Conservation (phyloP, 768 basidiomycete species). For the Termitomyces sp. region DNA sequence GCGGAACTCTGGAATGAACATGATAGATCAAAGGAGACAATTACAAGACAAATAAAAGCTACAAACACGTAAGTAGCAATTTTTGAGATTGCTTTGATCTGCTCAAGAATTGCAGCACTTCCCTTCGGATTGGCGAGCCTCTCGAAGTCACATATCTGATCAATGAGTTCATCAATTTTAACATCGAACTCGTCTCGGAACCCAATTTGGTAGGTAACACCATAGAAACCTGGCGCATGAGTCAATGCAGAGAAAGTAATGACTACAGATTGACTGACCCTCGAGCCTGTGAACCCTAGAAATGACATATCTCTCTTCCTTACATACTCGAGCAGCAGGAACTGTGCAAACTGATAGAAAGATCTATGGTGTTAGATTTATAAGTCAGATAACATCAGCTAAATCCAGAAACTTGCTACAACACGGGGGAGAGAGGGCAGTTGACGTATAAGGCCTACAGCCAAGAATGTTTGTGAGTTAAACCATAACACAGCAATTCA, state of each 20-base stretch:
- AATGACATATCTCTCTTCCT: conserved; percentile 48
- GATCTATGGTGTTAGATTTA: conserved; percentile 28
- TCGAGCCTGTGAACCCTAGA: conserved; percentile 51
- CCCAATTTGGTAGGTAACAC: conserved; percentile 52
- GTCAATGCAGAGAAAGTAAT: background rate
- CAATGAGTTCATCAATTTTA: conserved; percentile 40
- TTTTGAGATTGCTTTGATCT: conserved; percentile 34
- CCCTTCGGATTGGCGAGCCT: conserved; percentile 27
- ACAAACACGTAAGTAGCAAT: conserved; percentile 55
- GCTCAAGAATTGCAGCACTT: conserved; percentile 24
- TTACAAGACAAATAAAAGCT: background rate
- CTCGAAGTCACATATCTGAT: conserved; percentile 47
- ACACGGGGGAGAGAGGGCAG: conserved; percentile 67
- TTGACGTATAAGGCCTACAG: conserved; percentile 49
- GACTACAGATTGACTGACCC: conserved; percentile 23
- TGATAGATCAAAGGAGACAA: background rate
- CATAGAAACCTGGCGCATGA: conserved; percentile 44
- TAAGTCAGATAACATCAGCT: background rate
- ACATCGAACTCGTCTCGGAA: conserved; percentile 59
- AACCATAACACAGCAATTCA: background rate
- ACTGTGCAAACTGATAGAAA: conserved; percentile 56
- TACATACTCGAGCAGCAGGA: conserved; percentile 41
- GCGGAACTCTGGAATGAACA: conserved; percentile 39
- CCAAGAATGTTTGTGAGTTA: background rate
- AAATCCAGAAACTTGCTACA: conserved; percentile 34